A percentile compares a stretch with the other conserved stretches of the same genome.
Conservation (phyloP, 768 basidiomycete genomes). For the Filobasidium floriforme region DNA sequence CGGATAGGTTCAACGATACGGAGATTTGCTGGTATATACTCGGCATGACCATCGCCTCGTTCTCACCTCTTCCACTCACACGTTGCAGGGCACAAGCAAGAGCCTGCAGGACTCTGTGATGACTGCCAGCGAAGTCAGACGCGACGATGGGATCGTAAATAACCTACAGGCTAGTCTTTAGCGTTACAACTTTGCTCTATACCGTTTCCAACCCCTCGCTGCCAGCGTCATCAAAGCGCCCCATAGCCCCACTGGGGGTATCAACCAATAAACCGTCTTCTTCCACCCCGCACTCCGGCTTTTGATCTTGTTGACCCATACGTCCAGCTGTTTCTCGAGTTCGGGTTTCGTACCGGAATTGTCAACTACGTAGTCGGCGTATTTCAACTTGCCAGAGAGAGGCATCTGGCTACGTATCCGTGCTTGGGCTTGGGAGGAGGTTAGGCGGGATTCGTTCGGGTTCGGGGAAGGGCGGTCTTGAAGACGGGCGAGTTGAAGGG, state of each 20-base stretch:
- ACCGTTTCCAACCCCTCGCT: slow-evolving; percentile 25
- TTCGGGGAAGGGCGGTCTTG: slow-evolving; percentile 53
- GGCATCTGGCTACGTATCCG: slow-evolving; percentile 75
- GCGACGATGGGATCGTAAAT: no score
- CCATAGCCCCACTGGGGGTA: slow-evolving; percentile 49
- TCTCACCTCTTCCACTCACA: no score
- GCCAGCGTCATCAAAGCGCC: slow-evolving; percentile 30
- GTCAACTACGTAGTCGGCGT: slow-evolving; percentile 78
- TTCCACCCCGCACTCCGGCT: slow-evolving; percentile 45
- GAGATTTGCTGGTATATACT: no score
- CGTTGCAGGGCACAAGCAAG: no score
- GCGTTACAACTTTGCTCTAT: neutral
- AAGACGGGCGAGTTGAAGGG: slow-evolving; percentile 75
- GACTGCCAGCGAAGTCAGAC: no score
- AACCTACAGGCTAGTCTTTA: neutral
- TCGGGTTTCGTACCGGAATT: slow-evolving; percentile 73
- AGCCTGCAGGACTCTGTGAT: no score
- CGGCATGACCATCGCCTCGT: no score
- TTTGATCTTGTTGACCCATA: slow-evolving; percentile 48
- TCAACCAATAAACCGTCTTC: slow-evolving; percentile 50
- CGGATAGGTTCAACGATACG: no score
- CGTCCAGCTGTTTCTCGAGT: slow-evolving; percentile 55
- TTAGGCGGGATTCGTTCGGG: slow-evolving; percentile 52
- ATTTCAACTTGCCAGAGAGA: slow-evolving; percentile 67
- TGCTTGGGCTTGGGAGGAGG: slow-evolving; percentile 60